phyloP scores from a whole-genome alignment of 2,329 filamentous ascomycete genomes.

The Elsinoe arachidis region DNA sequence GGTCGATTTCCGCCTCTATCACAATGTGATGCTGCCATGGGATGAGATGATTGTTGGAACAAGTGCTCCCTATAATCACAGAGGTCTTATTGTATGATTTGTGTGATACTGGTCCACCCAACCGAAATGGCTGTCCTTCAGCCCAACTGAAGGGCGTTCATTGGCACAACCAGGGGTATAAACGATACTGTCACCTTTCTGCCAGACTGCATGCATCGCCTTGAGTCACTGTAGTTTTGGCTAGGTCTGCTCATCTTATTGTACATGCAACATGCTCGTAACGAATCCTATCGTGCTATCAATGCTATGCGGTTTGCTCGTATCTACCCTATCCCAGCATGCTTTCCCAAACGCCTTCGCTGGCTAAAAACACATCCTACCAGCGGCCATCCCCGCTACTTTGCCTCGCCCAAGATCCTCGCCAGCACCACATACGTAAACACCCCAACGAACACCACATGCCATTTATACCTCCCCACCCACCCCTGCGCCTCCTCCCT shows the following conservation, averaged over 20 bases:
- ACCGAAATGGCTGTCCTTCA: no score
- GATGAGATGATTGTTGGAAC: not conserved
- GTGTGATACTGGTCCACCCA: no score
- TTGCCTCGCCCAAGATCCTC: constrained; percentile 52
- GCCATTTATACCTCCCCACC: constrained; percentile 70
- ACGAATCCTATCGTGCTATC: no score
- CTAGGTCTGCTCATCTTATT: no score
- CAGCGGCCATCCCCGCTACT: not conserved
- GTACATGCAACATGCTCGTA: no score
- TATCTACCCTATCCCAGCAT: not conserved
- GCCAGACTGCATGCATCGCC: no score
- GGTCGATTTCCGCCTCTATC: not conserved
- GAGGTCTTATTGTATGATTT: not conserved
- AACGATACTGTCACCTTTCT: no score
- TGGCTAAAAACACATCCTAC: not conserved
- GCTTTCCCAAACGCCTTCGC: constrained; percentile 20
- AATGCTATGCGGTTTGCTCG: not conserved
- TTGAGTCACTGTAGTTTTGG: no score
- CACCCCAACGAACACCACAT: constrained; percentile 59
- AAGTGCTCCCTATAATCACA: no score
- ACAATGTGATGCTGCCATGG: not conserved
- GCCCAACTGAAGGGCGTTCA: no score
- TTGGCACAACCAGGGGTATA: no score
- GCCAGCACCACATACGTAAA: constrained; percentile 79
- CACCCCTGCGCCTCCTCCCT: constrained; percentile 74